These are phyloP conservation scores for Gossypium longicalyx DNA, from an alignment of 345 rosid species.

Conservation along the genomic window DNA sequence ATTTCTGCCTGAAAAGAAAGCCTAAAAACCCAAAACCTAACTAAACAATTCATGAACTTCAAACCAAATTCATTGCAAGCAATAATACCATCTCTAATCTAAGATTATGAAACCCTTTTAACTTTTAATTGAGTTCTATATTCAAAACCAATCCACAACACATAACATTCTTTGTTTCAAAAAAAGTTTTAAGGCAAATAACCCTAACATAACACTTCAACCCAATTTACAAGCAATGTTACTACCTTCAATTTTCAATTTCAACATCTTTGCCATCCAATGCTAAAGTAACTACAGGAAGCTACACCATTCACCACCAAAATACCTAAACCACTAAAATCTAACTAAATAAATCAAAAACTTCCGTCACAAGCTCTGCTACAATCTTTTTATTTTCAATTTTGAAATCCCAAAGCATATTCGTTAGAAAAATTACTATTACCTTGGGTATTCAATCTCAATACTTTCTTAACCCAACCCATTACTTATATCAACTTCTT, in stretches of 20 bases:
- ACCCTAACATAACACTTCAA: constrained; percentile 1
- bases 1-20: no score
- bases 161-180: background rate
- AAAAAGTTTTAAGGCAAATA: background rate
- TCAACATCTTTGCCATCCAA: background rate
- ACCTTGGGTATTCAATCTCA: background rate
- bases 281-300: background rate
- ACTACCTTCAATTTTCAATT: background rate
- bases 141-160: background rate
- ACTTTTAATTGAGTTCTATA: background rate
- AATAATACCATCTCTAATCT: background rate
- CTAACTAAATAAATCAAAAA: background rate
- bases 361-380: background rate
- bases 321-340: background rate
- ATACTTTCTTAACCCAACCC: background rate
- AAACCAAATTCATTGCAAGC: constrained; percentile 1
- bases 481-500: background rate
- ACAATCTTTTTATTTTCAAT: background rate
- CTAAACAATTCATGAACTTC: background rate
- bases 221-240: background rate
- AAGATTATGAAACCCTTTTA: constrained; percentile 1
- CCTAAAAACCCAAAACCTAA: background rate
- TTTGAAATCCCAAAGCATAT: background rate
- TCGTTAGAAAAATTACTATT: background rate
- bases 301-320: background rate